Conservation (phyloP, 176 grass and related monocot genomes). For the Zoysia japonica region DNA sequence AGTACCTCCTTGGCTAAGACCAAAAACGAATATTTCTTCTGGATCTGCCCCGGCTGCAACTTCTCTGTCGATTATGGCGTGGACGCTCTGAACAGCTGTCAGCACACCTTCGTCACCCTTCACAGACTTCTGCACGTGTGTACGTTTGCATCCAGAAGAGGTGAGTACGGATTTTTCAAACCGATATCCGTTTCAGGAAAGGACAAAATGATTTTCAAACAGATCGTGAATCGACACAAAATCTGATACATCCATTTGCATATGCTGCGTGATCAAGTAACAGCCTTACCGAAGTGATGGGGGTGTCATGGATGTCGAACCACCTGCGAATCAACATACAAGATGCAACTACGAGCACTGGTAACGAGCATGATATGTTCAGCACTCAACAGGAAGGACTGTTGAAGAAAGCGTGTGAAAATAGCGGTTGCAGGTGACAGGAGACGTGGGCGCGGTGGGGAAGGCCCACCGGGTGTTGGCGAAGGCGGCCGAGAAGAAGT, state of each 20-base stretch:
- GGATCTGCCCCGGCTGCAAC: conserved; percentile 47
- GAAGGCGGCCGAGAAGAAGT: conserved; percentile 56
- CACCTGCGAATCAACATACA: conserved; percentile 42
- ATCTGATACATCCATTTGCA: neutral
- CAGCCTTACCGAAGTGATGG: conserved; percentile 55
- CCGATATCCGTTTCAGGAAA: neutral
- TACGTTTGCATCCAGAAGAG: neutral
- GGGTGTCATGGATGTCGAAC: conserved; percentile 70
- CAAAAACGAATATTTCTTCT: conserved; percentile 63
- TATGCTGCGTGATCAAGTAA: neutral
- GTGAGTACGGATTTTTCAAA: neutral
- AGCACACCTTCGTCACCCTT: conserved; percentile 62
- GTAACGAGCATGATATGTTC: neutral
- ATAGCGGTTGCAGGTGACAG: conserved; percentile 60
- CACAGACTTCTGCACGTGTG: conserved; percentile 51
- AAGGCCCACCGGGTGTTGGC: conserved; percentile 53
- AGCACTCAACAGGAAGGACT: neutral
- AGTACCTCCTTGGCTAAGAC: conserved; percentile 79
- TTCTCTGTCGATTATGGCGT: conserved; percentile 71
- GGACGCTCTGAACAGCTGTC: conserved; percentile 53
- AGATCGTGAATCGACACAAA: neutral
- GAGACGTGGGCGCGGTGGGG: conserved; percentile 52
- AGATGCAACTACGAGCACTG: too few relatives aligned
- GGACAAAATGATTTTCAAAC: neutral
- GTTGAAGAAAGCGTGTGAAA: too few relatives aligned